phyloP scores from a whole-genome alignment of 805 yeast genomes.

The Candida pseudoglaebosa region DNA sequence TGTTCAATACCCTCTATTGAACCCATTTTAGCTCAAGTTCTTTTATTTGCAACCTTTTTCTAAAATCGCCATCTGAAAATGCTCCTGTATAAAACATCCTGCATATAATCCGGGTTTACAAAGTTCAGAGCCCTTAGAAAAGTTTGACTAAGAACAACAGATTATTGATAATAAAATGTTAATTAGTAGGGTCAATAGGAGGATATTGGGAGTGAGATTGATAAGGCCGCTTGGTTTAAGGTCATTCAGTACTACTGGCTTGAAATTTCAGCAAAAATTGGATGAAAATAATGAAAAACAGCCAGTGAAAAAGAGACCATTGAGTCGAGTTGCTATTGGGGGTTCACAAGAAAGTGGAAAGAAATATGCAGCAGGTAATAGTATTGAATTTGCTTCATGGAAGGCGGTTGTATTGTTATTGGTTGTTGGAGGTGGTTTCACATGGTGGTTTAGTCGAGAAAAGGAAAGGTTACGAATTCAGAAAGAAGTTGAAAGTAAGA shows the following conservation, averaged over 20 bases:
- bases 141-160: no score
- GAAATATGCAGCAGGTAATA: conserved; percentile 33
- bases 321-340: conserved; percentile 79
- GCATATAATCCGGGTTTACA: no score
- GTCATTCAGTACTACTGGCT: neutral
- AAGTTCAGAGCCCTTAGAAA: neutral
- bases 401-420: conserved; percentile 69
- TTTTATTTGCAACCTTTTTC: neutral
- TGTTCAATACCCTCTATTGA: neutral
- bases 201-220: neutral
- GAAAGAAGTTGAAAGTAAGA: conserved; percentile 76
- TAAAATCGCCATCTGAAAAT: neutral
- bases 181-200: neutral
- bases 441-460: conserved; percentile 69
- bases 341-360: conserved; percentile 36
- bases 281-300: neutral
- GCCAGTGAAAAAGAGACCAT: conserved; percentile 47
- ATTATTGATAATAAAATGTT: no score
- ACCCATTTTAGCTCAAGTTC: neutral
- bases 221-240: neutral
- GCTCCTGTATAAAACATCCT: neutral
- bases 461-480: conserved; percentile 71
- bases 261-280: conserved; percentile 1
- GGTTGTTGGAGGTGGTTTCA: conserved; percentile 66
- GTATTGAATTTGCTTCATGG: conserved; percentile 80